A percentile compares a stretch with the other conserved stretches of the same genome.
phyloP scores from a whole-genome alignment of 441 rosid genomes.

The Gossypium laxum region DNA sequence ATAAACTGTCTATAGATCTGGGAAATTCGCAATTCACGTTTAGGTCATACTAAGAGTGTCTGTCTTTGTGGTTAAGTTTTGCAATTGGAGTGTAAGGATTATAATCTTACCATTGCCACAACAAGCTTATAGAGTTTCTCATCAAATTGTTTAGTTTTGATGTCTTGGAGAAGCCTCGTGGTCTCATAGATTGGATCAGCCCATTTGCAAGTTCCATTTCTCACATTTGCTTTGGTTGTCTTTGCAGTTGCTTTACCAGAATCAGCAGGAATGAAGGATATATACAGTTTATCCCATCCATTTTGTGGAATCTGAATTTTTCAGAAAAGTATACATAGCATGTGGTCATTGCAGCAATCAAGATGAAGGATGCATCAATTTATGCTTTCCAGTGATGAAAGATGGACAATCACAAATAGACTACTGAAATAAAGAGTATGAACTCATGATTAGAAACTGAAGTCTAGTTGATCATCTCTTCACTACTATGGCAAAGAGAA shows the following conservation, averaged over 20 bases:
- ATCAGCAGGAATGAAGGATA: conserved; percentile 85
- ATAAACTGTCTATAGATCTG: conserved; percentile 10
- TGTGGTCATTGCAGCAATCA: conserved; percentile 5
- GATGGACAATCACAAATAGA: background rate
- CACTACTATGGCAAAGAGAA: too few relatives aligned
- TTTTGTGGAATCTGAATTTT: conserved; percentile 60
- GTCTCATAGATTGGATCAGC: conserved; percentile 97
- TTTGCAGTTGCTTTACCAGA: conserved; percentile 88
- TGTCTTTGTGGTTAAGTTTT: background rate
- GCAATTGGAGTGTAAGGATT: conserved; percentile 10
- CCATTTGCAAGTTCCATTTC: conserved; percentile 98
- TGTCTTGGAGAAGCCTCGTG: conserved; percentile 86
- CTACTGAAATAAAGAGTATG: background rate
- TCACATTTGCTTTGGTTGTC: conserved; percentile 90
- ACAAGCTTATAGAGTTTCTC: conserved; percentile 80
- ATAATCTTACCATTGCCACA: conserved; percentile 60
- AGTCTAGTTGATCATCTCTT: too few relatives aligned
- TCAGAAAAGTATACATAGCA: background rate
- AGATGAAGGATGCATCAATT: background rate
- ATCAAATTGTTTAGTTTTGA: conserved; percentile 68
- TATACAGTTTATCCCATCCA: conserved; percentile 97
- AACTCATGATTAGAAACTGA: too few relatives aligned
- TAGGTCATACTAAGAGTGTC: conserved; percentile 7
- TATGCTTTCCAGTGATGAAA: background rate
- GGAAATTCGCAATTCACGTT: conserved; percentile 5